phyloP scores from a whole-genome alignment of 768 basidiomycete genomes.

The Sarcodon aspratus region DNA sequence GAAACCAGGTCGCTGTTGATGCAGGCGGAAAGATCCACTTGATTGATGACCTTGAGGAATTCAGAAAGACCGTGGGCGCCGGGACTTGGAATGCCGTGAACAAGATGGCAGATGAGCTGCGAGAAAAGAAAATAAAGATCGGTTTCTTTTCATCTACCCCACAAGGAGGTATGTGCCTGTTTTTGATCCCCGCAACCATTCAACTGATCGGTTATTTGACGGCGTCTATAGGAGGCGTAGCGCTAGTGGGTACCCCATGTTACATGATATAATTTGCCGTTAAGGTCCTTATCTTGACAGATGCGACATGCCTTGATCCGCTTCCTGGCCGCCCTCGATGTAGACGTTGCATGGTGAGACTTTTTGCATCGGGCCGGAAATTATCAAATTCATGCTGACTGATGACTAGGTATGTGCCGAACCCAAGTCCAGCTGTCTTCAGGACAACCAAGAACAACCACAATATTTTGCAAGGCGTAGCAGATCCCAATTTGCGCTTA shows the following conservation, averaged over 20 bases:
- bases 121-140: slow-evolving; percentile 79
- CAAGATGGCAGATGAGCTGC: slow-evolving; percentile 76
- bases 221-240: slow-evolving; percentile 66
- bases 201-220: slow-evolving; percentile 6
- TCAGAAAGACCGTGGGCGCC: slow-evolving; percentile 55
- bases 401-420: slow-evolving; percentile 65
- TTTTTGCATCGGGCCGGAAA: neutral
- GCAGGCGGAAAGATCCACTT: slow-evolving; percentile 80
- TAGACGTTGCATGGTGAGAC: slow-evolving; percentile 69
- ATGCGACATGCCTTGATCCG: slow-evolving; percentile 94
- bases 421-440: slow-evolving; percentile 83
- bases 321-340: slow-evolving; percentile 69
- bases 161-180: slow-evolving; percentile 60
- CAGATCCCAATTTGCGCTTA: slow-evolving; percentile 65
- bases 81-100: slow-evolving; percentile 75
- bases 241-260: slow-evolving; percentile 49
- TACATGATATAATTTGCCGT: slow-evolving; percentile 10
- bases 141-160: slow-evolving; percentile 94
- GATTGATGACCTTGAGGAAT: slow-evolving; percentile 73
- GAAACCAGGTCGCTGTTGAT: slow-evolving; percentile 84
- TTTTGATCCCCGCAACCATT: neutral
- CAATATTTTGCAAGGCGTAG: slow-evolving; percentile 91
- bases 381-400: slow-evolving; percentile 5
- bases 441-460: slow-evolving; percentile 93
- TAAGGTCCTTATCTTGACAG: slow-evolving; percentile 23